phyloP scores from a whole-genome alignment of 306 rosid genomes.

The Citrullus mucosospermus region DNA sequence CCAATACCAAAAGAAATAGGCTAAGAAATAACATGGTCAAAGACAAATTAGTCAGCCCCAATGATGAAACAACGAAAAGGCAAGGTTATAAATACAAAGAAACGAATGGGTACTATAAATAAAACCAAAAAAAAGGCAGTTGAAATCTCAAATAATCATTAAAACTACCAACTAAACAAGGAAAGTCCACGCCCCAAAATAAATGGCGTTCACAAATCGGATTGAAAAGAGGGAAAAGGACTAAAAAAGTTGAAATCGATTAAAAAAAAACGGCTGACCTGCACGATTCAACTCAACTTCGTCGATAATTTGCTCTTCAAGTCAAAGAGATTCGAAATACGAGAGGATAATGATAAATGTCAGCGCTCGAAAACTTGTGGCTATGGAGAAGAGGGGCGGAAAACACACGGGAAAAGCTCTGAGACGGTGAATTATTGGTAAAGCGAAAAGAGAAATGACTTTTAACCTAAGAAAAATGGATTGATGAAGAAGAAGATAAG shows the following conservation, averaged over 20 bases:
- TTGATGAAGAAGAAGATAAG: not conserved
- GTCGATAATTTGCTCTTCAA: too few species aligned
- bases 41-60: not conserved
- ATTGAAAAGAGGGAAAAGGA: not conserved
- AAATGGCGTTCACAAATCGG: not conserved
- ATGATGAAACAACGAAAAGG: not conserved
- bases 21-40: constrained; percentile 9
- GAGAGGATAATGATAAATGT: not conserved
- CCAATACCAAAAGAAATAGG: constrained; percentile 21
- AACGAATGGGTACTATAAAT: not conserved
- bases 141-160: not conserved
- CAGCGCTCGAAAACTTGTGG: not conserved
- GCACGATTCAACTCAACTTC: not conserved
- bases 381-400: not conserved
- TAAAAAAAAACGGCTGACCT: not conserved
- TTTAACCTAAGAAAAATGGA: not conserved
- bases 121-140: not conserved
- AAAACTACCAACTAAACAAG: not conserved
- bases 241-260: not conserved
- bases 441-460: not conserved
- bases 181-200: not conserved
- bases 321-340: not conserved
- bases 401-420: not conserved
- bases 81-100: not conserved
- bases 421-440: not conserved